phyloP scores from a whole-genome alignment of 2,329 filamentous ascomycete genomes.

The Rutstroemia sp. region DNA sequence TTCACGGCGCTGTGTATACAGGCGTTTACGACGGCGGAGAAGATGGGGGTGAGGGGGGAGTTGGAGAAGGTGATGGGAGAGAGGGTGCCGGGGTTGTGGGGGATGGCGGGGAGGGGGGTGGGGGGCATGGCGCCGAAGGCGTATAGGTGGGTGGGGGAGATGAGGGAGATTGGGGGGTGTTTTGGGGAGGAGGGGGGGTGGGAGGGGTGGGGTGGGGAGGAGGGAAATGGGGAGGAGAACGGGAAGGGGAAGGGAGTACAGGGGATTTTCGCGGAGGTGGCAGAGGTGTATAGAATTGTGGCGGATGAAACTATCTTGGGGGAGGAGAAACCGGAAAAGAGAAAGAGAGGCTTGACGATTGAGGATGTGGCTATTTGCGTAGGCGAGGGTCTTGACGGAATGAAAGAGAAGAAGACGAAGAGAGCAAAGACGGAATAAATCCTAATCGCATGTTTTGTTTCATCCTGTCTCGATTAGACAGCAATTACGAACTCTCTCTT shows the following conservation, averaged over 20 bases:
- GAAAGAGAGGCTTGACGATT: constrained; percentile 47
- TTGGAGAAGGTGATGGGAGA: constrained; percentile 48
- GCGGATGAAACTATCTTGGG: constrained; percentile 55
- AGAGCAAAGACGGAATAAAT: constrained; percentile 31
- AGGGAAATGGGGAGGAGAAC: constrained; percentile 24
- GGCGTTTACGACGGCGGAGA: constrained; percentile 60
- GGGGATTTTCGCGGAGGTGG: constrained; percentile 51
- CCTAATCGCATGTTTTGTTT: not conserved
- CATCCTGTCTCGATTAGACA: not conserved
- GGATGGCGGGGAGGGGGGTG: constrained; percentile 43
- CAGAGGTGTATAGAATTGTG: constrained; percentile 53
- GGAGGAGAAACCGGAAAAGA: constrained; percentile 47
- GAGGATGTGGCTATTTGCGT: constrained; percentile 48
- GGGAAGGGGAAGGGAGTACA: constrained; percentile 15
- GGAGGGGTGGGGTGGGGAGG: constrained; percentile 35
- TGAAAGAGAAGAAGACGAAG: constrained; percentile 15
- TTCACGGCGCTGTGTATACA: constrained; percentile 64
- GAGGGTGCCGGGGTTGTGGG: constrained; percentile 40
- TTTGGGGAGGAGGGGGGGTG: constrained; percentile 53
- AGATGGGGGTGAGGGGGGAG: constrained; percentile 53
- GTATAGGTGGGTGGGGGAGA: constrained; percentile 70
- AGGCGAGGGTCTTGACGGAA: constrained; percentile 40
- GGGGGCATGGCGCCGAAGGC: constrained; percentile 63
- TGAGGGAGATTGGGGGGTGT: constrained; percentile 66
- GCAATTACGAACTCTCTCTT: too few relatives aligned